These are phyloP conservation scores for Hyphochytrium catenoides DNA, from an alignment of 352 stramenopile genomes.

Conservation along the genomic window DNA sequence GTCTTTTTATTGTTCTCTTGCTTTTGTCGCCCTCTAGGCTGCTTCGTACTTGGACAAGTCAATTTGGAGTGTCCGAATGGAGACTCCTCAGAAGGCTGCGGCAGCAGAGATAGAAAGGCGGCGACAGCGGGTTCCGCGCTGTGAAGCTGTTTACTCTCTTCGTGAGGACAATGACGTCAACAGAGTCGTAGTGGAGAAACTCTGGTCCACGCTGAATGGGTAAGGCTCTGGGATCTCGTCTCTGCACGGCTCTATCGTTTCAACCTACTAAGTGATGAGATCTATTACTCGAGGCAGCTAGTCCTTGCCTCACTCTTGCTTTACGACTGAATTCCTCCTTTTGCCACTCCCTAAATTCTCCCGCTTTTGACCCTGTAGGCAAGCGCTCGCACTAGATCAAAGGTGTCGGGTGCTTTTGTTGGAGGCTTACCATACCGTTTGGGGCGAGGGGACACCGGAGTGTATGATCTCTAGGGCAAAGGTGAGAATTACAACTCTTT, in stretches of 20 bases:
- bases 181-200: too few species aligned
- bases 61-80: too few species aligned
- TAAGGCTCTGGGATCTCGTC: slow-evolving; percentile 25
- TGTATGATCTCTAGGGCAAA: slow-evolving; percentile 47
- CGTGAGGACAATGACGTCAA: too few species aligned
- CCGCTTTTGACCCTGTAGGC: slow-evolving; percentile 54
- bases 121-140: too few species aligned
- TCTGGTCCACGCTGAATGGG: too few species aligned
- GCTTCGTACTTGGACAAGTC: too few species aligned
- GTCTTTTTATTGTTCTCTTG: too few species aligned
- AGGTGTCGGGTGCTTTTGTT: slow-evolving; percentile 38
- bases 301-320: slow-evolving; percentile 31
- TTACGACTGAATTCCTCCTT: slow-evolving; percentile 39
- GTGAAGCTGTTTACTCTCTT: too few species aligned
- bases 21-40: too few species aligned
- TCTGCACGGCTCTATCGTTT: slow-evolving; percentile 35
- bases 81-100: too few species aligned
- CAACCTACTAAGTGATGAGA: slow-evolving; percentile 40
- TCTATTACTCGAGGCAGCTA: slow-evolving; percentile 26
- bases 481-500: too few species aligned
- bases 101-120: too few species aligned
- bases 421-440: slow-evolving; percentile 45
- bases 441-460: slow-evolving; percentile 47
- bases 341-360: slow-evolving; percentile 27
- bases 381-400: slow-evolving; percentile 25